These are phyloP conservation scores for Aureobasidium sp. DNA, from an alignment of 2,329 filamentous ascomycete species.

Conservation along the genomic window DNA sequence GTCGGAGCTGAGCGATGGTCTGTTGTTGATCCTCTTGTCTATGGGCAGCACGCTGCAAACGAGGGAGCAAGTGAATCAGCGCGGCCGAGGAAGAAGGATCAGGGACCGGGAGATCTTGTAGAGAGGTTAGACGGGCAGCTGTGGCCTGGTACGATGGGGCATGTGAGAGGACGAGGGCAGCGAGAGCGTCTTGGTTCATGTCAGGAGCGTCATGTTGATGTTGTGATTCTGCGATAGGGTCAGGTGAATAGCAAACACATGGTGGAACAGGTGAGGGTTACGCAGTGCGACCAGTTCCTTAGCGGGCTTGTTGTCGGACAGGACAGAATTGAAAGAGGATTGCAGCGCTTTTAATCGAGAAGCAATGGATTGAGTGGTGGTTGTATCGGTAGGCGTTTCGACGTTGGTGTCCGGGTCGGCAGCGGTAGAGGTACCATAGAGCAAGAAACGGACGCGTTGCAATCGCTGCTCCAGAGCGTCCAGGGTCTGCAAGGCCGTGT, in stretches of 20 bases:
- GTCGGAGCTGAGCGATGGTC: conserved; percentile 58
- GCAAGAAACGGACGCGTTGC: conserved; percentile 37
- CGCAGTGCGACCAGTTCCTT: conserved; percentile 35
- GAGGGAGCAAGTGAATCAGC: conserved; percentile 52
- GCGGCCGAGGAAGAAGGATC: conserved; percentile 40
- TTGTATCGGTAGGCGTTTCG: not conserved
- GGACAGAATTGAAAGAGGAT: conserved; percentile 24
- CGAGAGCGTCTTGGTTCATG: conserved; percentile 18
- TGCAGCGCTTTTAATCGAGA: conserved; percentile 34
- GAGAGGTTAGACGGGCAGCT: conserved; percentile 38
- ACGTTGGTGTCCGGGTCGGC: not conserved
- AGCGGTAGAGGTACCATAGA: conserved; percentile 32
- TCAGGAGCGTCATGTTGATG: not conserved
- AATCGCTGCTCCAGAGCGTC: conserved; percentile 40
- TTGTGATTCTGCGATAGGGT: not conserved
- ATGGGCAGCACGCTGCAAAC: conserved; percentile 55
- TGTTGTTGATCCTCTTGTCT: conserved; percentile 55
- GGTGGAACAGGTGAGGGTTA: conserved; percentile 17
- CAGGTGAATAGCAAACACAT: not conserved
- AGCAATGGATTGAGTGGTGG: conserved; percentile 21
- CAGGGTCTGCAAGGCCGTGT: conserved; percentile 30
- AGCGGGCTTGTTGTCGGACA: conserved; percentile 33
- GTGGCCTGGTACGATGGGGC: conserved; percentile 36
- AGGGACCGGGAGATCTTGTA: conserved; percentile 39
- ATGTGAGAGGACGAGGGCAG: conserved; percentile 38